Evolutionary conservation across 306 rosid species (phyloP), one percentile per base, ranked within the genome.

Genomic region (Biancaea sappan): DNA sequence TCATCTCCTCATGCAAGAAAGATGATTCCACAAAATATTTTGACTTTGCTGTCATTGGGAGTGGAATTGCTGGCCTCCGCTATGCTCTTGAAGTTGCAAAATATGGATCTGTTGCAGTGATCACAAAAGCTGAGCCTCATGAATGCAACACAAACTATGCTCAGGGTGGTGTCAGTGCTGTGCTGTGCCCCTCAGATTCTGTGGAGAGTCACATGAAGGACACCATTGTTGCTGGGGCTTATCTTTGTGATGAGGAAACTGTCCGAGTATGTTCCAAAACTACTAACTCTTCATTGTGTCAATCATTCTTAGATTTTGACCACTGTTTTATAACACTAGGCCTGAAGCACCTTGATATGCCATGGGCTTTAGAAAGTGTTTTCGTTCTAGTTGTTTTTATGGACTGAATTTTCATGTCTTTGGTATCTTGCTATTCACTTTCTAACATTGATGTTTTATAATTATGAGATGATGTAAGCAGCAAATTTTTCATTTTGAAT

Each of bases 91-190:
- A 94, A 78, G 98, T 90, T 78, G 88, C 95, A 74, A 94, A 87
- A 69, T 79, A 87, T 77, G 97, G 97, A 73, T 83, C 96, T 69
- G 98, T 94, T 72, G 98, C 98, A 8, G 95, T 94, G 82, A 87
- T 91, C 74, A 91, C 98, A 50, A 94, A 94, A 76, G 96, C 97
- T 11, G 98, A 94, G 80, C 89, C 98, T 74, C 96, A 94, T 74
- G 98, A 94, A 84, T 91, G 97, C 86, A 94, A 90, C 83, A 94
- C 98, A 32, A 94, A 94, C 71, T 94, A 94, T 74, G 98, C 98
- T 82, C 98, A 94, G 84, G 98, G 98, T 68, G 98, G 98, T 79
- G 96, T 94, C 75, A 94, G 98, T 76, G 95, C 97, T 51, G 97
- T 94, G 63, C 86, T 94, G 38, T 84, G 89, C 83, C 95, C 96